Percentiles rank a stretch among this genome's conserved stretches.
Evolutionary conservation across 1,284 basidiomycete species (phyloP).

Genomic region (Tilletia caries): DNA sequence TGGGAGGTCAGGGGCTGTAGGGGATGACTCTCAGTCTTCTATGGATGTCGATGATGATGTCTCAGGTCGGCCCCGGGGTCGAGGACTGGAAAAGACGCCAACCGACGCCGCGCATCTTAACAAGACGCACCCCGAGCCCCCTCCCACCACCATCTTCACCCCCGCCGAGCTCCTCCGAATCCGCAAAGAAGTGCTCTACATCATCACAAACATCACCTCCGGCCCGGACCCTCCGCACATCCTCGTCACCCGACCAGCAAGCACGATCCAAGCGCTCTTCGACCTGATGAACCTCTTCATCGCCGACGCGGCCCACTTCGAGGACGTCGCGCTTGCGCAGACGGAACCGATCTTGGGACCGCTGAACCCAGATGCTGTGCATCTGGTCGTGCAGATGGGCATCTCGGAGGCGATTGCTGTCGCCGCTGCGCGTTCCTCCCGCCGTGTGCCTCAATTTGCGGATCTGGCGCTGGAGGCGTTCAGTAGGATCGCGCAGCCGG

Average conservation of each 20-base stretch:
- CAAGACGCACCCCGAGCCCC: too few species aligned
- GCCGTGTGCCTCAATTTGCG: conserved; percentile 61
- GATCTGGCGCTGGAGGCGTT: conserved; percentile 80
- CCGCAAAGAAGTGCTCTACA: conserved; percentile 73
- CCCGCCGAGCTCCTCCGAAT: conserved; percentile 62
- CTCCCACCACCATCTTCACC: conserved; percentile 26
- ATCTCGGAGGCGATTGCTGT: neutral
- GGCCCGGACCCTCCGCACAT: neutral
- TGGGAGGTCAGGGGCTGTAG: conserved; percentile 20
- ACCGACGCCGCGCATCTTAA: neutral
- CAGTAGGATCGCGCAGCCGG: conserved; percentile 69
- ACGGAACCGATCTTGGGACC: conserved; percentile 58
- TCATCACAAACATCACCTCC: conserved; percentile 64
- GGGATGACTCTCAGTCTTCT: conserved; percentile 13
- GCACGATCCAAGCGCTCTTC: conserved; percentile 63
- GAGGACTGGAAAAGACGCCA: too few species aligned
- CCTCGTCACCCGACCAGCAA: neutral
- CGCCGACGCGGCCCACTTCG: conserved; percentile 66
- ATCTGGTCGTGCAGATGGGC: conserved; percentile 12
- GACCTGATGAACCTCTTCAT: conserved; percentile 73
- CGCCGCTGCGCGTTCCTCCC: conserved; percentile 49
- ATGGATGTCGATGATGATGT: conserved; percentile 12
- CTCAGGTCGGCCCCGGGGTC: too few species aligned
- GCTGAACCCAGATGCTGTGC: conserved; percentile 21
- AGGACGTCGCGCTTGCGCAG: conserved; percentile 54